phyloP scores from a whole-genome alignment of 2,329 filamentous ascomycete genomes.

The Cladophialophora exuberans region DNA sequence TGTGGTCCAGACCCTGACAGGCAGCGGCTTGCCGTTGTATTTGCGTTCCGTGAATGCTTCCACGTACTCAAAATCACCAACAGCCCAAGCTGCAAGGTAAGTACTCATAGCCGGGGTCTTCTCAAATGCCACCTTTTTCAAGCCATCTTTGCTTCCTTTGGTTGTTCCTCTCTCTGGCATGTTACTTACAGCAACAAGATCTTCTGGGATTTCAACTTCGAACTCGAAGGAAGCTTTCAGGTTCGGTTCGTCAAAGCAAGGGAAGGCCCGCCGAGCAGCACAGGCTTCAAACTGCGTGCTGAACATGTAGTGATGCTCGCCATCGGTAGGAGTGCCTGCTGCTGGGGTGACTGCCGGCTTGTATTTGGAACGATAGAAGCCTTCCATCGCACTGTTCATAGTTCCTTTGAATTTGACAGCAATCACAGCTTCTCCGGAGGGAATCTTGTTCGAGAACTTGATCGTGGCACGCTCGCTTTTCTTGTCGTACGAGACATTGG shows the following conservation, averaged over 20 bases:
- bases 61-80: slow-evolving; percentile 96
- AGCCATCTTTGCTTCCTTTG: slow-evolving; percentile 67
- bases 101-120: slow-evolving; percentile 89
- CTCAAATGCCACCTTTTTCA: slow-evolving; percentile 75
- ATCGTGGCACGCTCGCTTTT: slow-evolving; percentile 83
- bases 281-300: slow-evolving; percentile 98
- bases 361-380: slow-evolving; percentile 94
- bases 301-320: slow-evolving; percentile 69
- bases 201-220: slow-evolving; percentile 84
- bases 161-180: slow-evolving; percentile 82
- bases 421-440: slow-evolving; percentile 68
- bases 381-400: slow-evolving; percentile 89
- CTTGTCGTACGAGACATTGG: slow-evolving; percentile 74
- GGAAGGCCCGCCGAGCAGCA: slow-evolving; percentile 91
- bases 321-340: slow-evolving; percentile 75
- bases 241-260: slow-evolving; percentile 97
- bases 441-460: slow-evolving; percentile 72
- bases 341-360: slow-evolving; percentile 75
- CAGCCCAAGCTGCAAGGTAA: slow-evolving; percentile 85
- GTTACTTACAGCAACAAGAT: slow-evolving; percentile 88
- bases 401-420: slow-evolving; percentile 75
- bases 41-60: slow-evolving; percentile 86
- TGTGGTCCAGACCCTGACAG: slow-evolving; percentile 94
- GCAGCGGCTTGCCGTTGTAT: slow-evolving; percentile 88
- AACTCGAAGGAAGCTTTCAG: slow-evolving; percentile 96